phyloP scores from a whole-genome alignment of 768 basidiomycete species.

The Favolaschia claudopus region DNA sequence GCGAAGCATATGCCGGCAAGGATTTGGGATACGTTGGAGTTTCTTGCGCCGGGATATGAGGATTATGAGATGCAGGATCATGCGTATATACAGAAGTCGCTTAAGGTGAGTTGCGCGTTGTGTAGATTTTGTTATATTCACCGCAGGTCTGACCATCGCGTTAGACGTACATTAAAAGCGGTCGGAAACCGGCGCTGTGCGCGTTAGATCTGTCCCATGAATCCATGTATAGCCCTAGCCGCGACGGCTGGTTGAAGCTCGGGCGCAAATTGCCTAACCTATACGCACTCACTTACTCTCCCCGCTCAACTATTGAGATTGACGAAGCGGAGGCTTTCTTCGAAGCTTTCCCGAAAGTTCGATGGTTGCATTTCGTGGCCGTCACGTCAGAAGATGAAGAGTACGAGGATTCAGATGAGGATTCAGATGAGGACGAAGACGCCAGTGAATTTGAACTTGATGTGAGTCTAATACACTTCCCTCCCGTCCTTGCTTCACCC shows the following conservation, averaged over 20 bases:
- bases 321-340: not conserved
- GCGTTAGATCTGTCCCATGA: not conserved
- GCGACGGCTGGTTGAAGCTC: not conserved
- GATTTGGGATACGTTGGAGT: constrained; percentile 4
- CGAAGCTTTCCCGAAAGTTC: not conserved
- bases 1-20: not conserved
- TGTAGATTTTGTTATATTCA: too few species aligned
- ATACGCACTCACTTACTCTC: not conserved
- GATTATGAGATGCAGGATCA: not conserved
- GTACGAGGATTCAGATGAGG: not conserved
- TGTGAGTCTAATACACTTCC: too few species aligned
- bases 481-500: too few species aligned
- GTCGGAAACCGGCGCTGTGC: not conserved
- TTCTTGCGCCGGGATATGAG: not conserved
- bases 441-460: too few species aligned
- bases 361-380: not conserved
- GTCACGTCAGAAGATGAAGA: too few species aligned
- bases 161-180: not conserved
- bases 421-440: too few species aligned
- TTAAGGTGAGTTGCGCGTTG: not conserved
- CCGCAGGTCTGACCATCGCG: not conserved
- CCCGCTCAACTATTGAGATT: not conserved
- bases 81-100: not conserved
- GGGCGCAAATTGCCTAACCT: not conserved
- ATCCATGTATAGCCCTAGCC: not conserved